These are phyloP conservation scores for Suillus bovinus DNA, from an alignment of 768 basidiomycete genomes.

Conservation along the genomic window DNA sequence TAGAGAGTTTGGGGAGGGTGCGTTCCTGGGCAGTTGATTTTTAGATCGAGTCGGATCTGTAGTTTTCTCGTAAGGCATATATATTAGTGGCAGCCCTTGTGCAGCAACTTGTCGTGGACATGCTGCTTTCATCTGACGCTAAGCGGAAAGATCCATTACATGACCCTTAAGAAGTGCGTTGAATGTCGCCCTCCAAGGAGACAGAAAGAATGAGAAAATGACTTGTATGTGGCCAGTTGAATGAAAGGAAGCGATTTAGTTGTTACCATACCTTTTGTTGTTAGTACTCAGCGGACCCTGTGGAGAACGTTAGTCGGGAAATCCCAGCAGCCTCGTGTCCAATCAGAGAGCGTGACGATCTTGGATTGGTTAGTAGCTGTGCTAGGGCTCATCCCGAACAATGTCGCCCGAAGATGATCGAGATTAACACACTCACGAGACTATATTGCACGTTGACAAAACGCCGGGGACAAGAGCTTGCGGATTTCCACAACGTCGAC, in stretches of 20 bases:
- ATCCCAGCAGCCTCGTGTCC: slow-evolving; percentile 10
- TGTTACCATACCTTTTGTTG: slow-evolving; percentile 7
- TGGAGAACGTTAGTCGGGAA: not conserved
- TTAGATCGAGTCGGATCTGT: slow-evolving; percentile 40
- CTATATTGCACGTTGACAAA: slow-evolving; percentile 5
- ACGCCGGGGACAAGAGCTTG: slow-evolving; percentile 7
- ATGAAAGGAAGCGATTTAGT: slow-evolving; percentile 4
- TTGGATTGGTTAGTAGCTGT: slow-evolving; percentile 4
- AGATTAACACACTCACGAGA: not conserved
- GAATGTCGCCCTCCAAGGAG: slow-evolving; percentile 1
- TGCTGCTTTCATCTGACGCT: slow-evolving; percentile 37
- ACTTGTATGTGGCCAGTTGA: too few species aligned
- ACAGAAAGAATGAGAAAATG: slow-evolving; percentile 11
- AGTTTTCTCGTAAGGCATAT: slow-evolving; percentile 35
- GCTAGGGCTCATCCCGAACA: not conserved
- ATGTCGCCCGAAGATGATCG: slow-evolving; percentile 1
- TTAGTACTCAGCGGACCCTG: slow-evolving; percentile 9
- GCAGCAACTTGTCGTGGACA: slow-evolving; percentile 22
- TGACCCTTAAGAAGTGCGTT: slow-evolving; percentile 14
- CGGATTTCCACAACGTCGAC: slow-evolving; percentile 6
- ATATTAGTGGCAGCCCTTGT: slow-evolving; percentile 28
- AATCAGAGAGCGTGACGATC: not conserved
- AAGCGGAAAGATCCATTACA: slow-evolving; percentile 34
- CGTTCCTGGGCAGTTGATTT: slow-evolving; percentile 37
- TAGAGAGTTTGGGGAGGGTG: slow-evolving; percentile 20